Base-by-base conservation (phyloP, 345 rosid genomes). In the Punica granatum region DNA sequence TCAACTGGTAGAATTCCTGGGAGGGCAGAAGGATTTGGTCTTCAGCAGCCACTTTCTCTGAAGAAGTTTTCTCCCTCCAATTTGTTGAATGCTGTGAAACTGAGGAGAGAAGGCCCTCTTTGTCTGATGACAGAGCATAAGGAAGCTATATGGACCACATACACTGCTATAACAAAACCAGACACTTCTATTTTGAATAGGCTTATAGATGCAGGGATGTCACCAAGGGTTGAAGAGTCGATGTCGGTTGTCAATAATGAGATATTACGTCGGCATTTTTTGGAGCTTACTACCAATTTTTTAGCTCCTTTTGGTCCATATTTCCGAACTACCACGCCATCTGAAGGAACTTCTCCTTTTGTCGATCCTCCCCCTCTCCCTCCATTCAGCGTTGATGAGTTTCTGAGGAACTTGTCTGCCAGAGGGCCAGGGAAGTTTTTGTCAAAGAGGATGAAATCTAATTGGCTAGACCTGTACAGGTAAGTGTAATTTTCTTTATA, bases 231-330 rank as follows among this genome's bases (percentile, higher is more conserved):
- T 65, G 99, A 94, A 87, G 97, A 91, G 75, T 89, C 99, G 19
- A 94, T 94, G 99, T 91, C 99, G 2, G 91, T 94, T 35, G 99
- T 94, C 70, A 94, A 94, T 74, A 94, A 94, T 69, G 97, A 94
- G 81, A 91, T 94, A 73, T 73, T 94, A 67, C 86, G 97, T 26
- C 82, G 99, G 69, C 99, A 94, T 81, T 94, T 94, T 84, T 80
- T 91, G 86, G 99, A 91, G 79, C 96, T 94, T 26, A 91, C 99
- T 15, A 89, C 98, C 62, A 94, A 94, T 78, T 89, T 94, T 71
- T 83, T 94, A 82, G 87, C 99, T 28, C 98, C 99, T 66, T 94
- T 94, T 83, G 97, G 98, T 46, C 99, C 99, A 48, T 94, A 85
- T 68, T 86, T 91, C 66, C 83, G 82, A 74, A 81, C 82, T 63